Conservation (phyloP, 805 yeast genomes). For the Monosporozyma servazzii region DNA sequence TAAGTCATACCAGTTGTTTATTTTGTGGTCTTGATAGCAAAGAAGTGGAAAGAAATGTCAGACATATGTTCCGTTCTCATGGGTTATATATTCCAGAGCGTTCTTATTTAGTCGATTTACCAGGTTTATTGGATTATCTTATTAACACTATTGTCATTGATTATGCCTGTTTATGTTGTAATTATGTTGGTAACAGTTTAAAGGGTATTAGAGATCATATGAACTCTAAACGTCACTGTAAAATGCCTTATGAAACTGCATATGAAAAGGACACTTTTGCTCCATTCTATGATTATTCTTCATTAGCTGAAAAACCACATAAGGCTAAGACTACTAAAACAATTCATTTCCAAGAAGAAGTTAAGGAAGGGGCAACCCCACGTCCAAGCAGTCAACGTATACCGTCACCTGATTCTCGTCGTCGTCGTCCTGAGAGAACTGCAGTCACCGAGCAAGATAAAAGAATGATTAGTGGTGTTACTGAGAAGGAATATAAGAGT, state of each 20-base stretch:
- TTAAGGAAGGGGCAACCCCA: background rate
- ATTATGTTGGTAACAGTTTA: conserved; percentile 71
- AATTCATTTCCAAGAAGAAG: conserved; percentile 29
- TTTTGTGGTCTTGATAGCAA: conserved; percentile 47
- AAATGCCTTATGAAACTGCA: conserved; percentile 76
- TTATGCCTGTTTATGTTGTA: conserved; percentile 73
- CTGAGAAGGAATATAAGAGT: conserved; percentile 48
- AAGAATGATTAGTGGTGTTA: conserved; percentile 47
- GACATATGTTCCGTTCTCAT: conserved; percentile 70
- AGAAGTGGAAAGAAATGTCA: conserved; percentile 49
- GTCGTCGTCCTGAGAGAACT: conserved; percentile 48
- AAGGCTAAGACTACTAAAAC: conserved; percentile 18
- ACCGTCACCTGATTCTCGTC: conserved; percentile 32
- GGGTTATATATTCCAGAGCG: conserved; percentile 86
- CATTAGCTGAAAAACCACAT: conserved; percentile 39
- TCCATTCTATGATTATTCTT: conserved; percentile 75
- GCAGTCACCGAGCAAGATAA: conserved; percentile 74
- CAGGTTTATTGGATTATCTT: conserved; percentile 65
- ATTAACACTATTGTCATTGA: conserved; percentile 79
- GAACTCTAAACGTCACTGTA: conserved; percentile 76
- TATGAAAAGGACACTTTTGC: conserved; percentile 70
- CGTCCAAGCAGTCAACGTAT: conserved; percentile 63
- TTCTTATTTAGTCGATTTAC: conserved; percentile 53
- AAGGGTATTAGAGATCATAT: conserved; percentile 88
- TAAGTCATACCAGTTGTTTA: conserved; percentile 32